Evolutionary conservation across 345 rosid genomes (phyloP).

Genomic region (Moringa oleifera): DNA sequence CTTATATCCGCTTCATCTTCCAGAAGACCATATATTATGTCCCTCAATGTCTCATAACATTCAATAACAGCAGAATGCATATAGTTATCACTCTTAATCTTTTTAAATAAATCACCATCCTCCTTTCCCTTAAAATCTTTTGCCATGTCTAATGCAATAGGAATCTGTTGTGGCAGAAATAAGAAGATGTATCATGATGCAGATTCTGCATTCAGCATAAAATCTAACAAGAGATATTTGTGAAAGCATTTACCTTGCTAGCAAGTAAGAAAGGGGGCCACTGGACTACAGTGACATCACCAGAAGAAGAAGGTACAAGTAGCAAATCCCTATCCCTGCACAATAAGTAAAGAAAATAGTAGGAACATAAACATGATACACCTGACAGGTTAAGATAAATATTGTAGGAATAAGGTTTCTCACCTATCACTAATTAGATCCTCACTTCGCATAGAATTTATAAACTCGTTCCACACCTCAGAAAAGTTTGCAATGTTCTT

Average conservation of each 20-base stretch:
- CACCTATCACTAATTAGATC: constrained; percentile 86
- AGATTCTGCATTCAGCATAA: constrained; percentile 12
- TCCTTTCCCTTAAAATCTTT: constrained; percentile 82
- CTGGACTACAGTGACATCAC: constrained; percentile 62
- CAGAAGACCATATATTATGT: constrained; percentile 55
- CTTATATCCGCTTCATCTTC: constrained; percentile 54
- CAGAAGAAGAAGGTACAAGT: constrained; percentile 78
- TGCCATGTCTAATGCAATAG: constrained; percentile 98
- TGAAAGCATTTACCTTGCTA: constrained; percentile 61
- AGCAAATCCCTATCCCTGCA: constrained; percentile 81
- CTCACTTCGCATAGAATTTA: constrained; percentile 70
- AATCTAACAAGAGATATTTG: constrained; percentile 13
- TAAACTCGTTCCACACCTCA: constrained; percentile 86
- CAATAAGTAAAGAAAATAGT: constrained; percentile 16
- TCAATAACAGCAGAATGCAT: constrained; percentile 80
- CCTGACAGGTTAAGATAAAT: constrained; percentile 14
- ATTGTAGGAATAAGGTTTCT: constrained; percentile 16
- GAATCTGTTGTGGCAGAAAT: constrained; percentile 54
- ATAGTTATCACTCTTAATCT: constrained; percentile 60
- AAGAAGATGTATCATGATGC: constrained; percentile 15
- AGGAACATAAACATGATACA: constrained; percentile 12
- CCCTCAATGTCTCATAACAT: constrained; percentile 70
- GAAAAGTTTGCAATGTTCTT: constrained; percentile 68
- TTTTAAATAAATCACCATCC: constrained; percentile 67
- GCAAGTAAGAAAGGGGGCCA: constrained; percentile 99